phyloP scores from a whole-genome alignment of 352 stramenopile species.

The Elongisporangium undulatum region DNA sequence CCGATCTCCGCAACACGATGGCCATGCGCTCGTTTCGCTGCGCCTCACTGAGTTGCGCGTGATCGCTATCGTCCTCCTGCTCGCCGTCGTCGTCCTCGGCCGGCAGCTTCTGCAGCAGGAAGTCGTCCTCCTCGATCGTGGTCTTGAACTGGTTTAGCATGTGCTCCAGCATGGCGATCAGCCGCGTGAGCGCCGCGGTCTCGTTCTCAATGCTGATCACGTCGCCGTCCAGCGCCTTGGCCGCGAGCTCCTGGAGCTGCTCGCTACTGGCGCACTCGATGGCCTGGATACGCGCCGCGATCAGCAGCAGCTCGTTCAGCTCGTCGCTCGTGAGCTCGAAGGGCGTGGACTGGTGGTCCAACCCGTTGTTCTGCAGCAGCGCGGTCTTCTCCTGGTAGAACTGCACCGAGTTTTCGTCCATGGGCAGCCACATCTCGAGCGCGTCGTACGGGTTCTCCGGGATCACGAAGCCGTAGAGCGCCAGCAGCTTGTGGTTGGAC shows the following conservation, averaged over 20 bases:
- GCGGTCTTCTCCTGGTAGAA: conserved; percentile 42
- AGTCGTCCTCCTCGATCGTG: conserved; percentile 38
- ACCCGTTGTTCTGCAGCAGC: conserved; percentile 36
- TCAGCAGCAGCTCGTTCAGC: conserved; percentile 62
- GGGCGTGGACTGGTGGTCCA: conserved; percentile 52
- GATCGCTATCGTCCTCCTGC: conserved; percentile 4
- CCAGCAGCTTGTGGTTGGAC: conserved; percentile 80
- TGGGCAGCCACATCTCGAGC: conserved; percentile 70
- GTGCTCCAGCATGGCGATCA: conserved; percentile 62
- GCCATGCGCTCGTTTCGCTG: conserved; percentile 55
- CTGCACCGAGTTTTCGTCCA: conserved; percentile 40
- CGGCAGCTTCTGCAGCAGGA: conserved; percentile 15
- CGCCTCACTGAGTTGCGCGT: conserved; percentile 14
- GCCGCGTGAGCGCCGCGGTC: conserved; percentile 31
- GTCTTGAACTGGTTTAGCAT: conserved; percentile 48
- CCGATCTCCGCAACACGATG: conserved; percentile 39
- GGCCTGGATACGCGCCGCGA: conserved; percentile 56
- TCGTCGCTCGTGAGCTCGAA: conserved; percentile 66
- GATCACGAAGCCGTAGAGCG: conserved; percentile 79
- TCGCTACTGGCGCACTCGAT: conserved; percentile 44
- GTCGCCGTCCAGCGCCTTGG: conserved; percentile 49
- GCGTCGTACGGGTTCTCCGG: conserved; percentile 61
- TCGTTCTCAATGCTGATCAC: conserved; percentile 54
- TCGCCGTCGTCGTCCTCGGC: conserved; percentile 15
- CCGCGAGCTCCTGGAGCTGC: conserved; percentile 27